Percentiles rank a stretch among this genome's conserved stretches.
Evolutionary conservation across 75 land plant species (phyloP).

Genomic region (Ceratopteris richardii): DNA sequence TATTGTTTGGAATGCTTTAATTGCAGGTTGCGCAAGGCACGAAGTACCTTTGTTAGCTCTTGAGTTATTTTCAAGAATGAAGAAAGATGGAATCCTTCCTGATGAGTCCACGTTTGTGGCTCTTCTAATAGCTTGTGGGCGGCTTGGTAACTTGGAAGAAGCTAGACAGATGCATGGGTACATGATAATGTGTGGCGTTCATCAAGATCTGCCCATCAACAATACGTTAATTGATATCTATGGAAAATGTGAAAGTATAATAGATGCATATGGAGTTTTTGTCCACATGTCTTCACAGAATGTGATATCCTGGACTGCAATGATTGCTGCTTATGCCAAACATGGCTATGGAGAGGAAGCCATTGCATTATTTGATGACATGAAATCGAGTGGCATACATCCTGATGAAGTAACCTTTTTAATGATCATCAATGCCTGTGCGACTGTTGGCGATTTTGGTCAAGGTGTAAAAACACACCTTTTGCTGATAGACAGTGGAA

Average conservation of each 20-base stretch:
- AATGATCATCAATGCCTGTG: slow-evolving; percentile 7
- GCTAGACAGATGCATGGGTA: slow-evolving; percentile 5
- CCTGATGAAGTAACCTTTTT: slow-evolving; percentile 13
- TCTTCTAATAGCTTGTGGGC: neutral
- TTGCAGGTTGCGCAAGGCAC: slow-evolving; percentile 28
- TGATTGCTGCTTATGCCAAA: slow-evolving; percentile 11
- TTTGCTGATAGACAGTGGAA: neutral
- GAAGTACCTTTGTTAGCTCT: slow-evolving; percentile 20
- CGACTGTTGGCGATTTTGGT: neutral
- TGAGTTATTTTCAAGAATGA: slow-evolving; percentile 22
- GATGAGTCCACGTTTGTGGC: neutral
- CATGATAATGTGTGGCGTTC: slow-evolving; percentile 1
- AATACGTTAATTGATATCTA: neutral
- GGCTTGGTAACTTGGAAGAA: neutral
- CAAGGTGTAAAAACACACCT: neutral
- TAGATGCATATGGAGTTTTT: slow-evolving; percentile 49
- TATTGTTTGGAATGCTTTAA: slow-evolving; percentile 34
- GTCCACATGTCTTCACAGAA: slow-evolving; percentile 25
- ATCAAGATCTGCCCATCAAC: neutral
- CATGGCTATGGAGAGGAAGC: slow-evolving; percentile 7
- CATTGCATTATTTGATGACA: neutral
- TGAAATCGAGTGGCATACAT: slow-evolving; percentile 4
- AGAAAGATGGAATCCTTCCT: slow-evolving; percentile 3
- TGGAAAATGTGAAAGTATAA: slow-evolving; percentile 53
- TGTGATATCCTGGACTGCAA: slow-evolving; percentile 18